Evolutionary conservation across 2,329 filamentous ascomycete species (phyloP), one percentile per base, ranked within the genome.

Genomic region (Diaporthe sp.): DNA sequence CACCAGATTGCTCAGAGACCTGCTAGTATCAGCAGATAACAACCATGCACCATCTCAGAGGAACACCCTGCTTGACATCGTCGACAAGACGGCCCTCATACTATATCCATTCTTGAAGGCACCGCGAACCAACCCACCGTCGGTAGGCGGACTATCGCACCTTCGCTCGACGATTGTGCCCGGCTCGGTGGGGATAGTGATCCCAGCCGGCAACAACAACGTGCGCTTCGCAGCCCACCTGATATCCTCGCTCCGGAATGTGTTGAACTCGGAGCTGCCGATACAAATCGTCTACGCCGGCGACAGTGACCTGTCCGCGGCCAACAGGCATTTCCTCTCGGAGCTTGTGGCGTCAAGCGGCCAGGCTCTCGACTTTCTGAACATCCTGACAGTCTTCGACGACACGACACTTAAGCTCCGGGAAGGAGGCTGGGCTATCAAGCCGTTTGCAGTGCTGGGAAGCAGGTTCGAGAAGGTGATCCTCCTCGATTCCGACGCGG

Each of bases 361-460:
- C 78, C 79, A 10, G 76, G 77, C 8, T 76, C 25, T 84, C 0
- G 79, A 81, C 8, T 82, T 85, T 49, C 22, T 85, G 17, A 80
- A 85, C 70, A 78, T 85, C 4, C 74, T 82, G 5, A 80, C 77
- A 0, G 80, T 84, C 0, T 84, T 85, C 7, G 78, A 84, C 44
- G 83, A 85, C 28, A 51, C 67, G 0, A 80, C 79, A 0, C 47
- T 85, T 22, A 79, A 79, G 0, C 78, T 85, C 1, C 78, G 76
- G 12, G 55, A 80, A 17, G 82, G 82, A 1, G 82, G 82, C 1
- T 86, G 85, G 84, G 85, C 85, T 4, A 84, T 86, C 63, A 86
- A 87, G 63, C 80, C 85, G 1, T 86, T 87, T 28, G 85, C 85
- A 4, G 80, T 80, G 0, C 77, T 86, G 15, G 83, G 83, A 3